A percentile compares a stretch with the other conserved stretches of the same genome.
phyloP scores from a whole-genome alignment of 257 asterid species.

The Fraxinus anomala region DNA sequence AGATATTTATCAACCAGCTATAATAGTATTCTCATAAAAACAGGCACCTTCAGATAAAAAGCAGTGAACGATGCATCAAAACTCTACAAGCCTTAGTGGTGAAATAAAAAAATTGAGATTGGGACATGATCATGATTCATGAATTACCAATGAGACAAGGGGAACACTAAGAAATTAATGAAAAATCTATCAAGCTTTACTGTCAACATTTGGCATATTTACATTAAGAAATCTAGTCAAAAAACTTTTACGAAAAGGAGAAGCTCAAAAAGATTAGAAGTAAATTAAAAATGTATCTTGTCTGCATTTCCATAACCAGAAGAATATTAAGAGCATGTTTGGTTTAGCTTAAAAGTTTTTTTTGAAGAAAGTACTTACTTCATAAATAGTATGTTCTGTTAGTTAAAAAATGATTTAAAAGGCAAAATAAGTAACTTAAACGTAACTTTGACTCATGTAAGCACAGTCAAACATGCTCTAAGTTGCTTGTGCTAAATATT shows the following conservation, averaged over 20 bases:
- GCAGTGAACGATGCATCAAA: too few relatives aligned
- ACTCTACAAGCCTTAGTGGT: too few relatives aligned
- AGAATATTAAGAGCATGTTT: not conserved
- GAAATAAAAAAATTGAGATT: too few relatives aligned
- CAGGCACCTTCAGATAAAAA: too few relatives aligned
- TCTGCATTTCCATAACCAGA: too few relatives aligned
- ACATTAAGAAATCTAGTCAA: not conserved
- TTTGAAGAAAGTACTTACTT: not conserved
- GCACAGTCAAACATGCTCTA: not conserved
- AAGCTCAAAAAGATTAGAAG: not conserved
- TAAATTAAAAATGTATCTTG: too few relatives aligned
- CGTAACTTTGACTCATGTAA: not conserved
- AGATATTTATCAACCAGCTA: slow-evolving; percentile 28
- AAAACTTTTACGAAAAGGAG: not conserved
- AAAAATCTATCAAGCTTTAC: too few relatives aligned
- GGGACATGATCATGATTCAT: too few relatives aligned
- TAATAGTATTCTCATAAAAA: not conserved
- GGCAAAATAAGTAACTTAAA: not conserved
- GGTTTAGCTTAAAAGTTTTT: not conserved
- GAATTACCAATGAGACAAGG: too few relatives aligned
- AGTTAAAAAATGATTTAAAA: not conserved
- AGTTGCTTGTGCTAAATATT: not conserved
- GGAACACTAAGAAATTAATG: too few relatives aligned
- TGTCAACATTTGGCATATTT: too few relatives aligned
- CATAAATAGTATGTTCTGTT: too few relatives aligned